Conservation (phyloP, 176 grass and related monocot species). For the Aechmea fasciata region DNA sequence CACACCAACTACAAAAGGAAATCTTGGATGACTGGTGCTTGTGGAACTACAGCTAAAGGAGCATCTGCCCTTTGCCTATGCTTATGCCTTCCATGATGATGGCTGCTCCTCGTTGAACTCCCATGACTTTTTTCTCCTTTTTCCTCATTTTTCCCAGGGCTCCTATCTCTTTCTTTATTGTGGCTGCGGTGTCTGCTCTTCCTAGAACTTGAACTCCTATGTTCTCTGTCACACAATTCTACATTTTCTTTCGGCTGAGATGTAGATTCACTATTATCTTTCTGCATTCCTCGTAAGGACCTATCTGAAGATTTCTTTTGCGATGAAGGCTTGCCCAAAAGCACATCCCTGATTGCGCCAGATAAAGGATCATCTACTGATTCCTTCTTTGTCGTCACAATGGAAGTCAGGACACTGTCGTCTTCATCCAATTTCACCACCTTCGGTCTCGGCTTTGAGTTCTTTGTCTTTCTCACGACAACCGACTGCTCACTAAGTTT, state of each 20-base stretch:
- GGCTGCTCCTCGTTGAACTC: slow-evolving; percentile 38
- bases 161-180: slow-evolving; percentile 40
- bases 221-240: slow-evolving; percentile 16
- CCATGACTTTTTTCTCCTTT: slow-evolving; percentile 34
- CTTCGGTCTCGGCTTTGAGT: slow-evolving; percentile 56
- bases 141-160: slow-evolving; percentile 35
- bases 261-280: slow-evolving; percentile 23
- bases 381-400: slow-evolving; percentile 20
- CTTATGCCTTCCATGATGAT: slow-evolving; percentile 44
- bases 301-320: slow-evolving; percentile 19
- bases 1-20: slow-evolving; percentile 60
- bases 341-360: slow-evolving; percentile 41
- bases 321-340: slow-evolving; percentile 34
- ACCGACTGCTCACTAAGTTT: slow-evolving; percentile 21
- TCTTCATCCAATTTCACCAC: slow-evolving; percentile 80
- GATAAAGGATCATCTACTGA: slow-evolving; percentile 37
- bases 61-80: slow-evolving; percentile 39
- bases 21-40: slow-evolving; percentile 70
- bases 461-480: slow-evolving; percentile 37
- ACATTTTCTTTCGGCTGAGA: slow-evolving; percentile 21
- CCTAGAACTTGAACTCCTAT: slow-evolving; percentile 33
- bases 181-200: slow-evolving; percentile 30
- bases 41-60: slow-evolving; percentile 27
- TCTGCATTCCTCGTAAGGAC: slow-evolving; percentile 22
- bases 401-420: slow-evolving; percentile 48